Evolutionary conservation across 148 eudicot genomes (phyloP), one percentile per base, ranked within the genome.

Genomic region (Persicaria maculosa): DNA sequence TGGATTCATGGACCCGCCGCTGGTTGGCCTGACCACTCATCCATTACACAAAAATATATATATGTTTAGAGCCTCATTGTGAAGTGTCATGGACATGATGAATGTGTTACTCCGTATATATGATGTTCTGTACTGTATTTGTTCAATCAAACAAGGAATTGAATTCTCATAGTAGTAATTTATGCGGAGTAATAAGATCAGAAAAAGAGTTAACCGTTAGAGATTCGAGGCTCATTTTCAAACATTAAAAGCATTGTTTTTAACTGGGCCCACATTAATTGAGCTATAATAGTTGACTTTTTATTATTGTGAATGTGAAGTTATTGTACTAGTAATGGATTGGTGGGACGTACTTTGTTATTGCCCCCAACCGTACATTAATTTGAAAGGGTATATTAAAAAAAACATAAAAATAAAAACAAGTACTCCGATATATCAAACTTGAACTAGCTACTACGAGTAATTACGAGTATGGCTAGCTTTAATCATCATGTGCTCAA

Each of bases 1-100:
- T 6, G 97, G 98, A 79, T 94, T 94, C 98, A 94, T 94, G 4
- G 98, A 91, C 6, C 62, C 98, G 43, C 98, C 97, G 76, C 88
- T 94, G 8, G 98, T 90, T 25, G 93, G 91, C 74, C 98, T 91
- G 87, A 45, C n/a, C 12, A 45, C 40, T 58, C 36, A 58, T 58
- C 9, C 11, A 31, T 31, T 31, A 31, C 40, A 31, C 40, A 31
- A 31, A 31, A 31, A 31, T 31, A 57, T 6, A 8, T 9, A 31
- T 31, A 57, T 6, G 22, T 9, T 57, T 7, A 57, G 11, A 31
- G 40, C 40, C 40, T 31, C 10, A 12, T 58, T 58, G 65, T 0
- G 43, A 12, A 59, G n/a, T n/a, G n/a, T n/a, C n/a, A n/a, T n/a
- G 65, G 25, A 22, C 20, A 58, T 6, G 20, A 31, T 31, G 40